A percentile compares a stretch with the other conserved stretches of the same genome.
These are phyloP conservation scores for Xylaria flabelliformis DNA, from an alignment of 495 filamentous ascomycete genomes.

Conservation along the genomic window DNA sequence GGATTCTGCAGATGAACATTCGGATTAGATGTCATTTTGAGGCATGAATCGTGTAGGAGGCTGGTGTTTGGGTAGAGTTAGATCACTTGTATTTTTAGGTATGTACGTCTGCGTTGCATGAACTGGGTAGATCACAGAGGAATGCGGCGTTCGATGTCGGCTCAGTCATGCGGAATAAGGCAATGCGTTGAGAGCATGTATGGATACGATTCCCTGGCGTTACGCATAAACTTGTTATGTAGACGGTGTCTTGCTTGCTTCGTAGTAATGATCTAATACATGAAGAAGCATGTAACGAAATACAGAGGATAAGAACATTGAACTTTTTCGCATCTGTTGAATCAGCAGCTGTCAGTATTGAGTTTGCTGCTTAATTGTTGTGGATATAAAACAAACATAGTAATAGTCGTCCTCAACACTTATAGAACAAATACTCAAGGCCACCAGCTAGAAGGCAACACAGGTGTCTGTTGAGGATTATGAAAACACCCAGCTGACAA, in stretches of 20 bases:
- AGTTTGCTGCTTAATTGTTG: neutral
- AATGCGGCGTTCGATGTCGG: neutral
- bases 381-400: too few species aligned
- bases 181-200: neutral
- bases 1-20: slow-evolving; percentile 56
- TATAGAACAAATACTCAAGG: neutral
- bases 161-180: neutral
- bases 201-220: neutral
- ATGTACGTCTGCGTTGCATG: neutral
- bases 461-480: neutral
- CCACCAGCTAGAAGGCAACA: neutral
- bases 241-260: neutral
- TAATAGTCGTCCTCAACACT: too few species aligned
- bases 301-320: neutral
- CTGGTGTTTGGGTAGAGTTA: neutral
- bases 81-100: neutral
- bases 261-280: neutral
- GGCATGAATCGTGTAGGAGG: neutral
- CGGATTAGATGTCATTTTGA: slow-evolving; percentile 23
- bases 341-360: neutral
- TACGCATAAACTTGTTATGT: neutral
- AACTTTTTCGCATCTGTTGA: neutral
- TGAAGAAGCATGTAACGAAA: neutral
- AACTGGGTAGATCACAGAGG: neutral
- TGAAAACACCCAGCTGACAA: neutral